phyloP scores from a whole-genome alignment of 2,329 filamentous ascomycete genomes.

The Metarhizium sp. region DNA sequence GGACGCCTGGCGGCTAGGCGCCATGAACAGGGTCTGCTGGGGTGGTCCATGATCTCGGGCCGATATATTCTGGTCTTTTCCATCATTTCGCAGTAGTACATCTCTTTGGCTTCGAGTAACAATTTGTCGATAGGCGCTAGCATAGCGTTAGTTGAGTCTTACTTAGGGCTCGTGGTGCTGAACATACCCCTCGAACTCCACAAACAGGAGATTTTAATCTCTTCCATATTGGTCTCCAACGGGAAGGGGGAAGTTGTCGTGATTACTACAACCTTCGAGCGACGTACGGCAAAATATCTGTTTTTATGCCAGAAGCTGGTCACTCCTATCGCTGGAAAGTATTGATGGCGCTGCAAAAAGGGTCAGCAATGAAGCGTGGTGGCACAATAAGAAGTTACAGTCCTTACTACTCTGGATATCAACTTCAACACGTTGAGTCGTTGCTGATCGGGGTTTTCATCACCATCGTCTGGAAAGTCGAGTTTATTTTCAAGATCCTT shows the following conservation, averaged over 20 bases:
- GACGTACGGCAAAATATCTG: conserved; percentile 38
- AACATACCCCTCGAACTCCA: conserved; percentile 30
- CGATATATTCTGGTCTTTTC: conserved; percentile 51
- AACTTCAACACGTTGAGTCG: conserved; percentile 53
- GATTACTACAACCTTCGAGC: conserved; percentile 35
- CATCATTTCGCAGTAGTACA: conserved; percentile 42
- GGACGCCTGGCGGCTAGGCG: conserved; percentile 51
- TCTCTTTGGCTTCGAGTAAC: conserved; percentile 41
- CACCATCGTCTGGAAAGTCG: conserved; percentile 27
- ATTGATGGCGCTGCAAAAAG: conserved; percentile 34
- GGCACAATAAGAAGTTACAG: neutral
- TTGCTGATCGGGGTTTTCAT: conserved; percentile 23
- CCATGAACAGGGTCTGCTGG: conserved; percentile 41
- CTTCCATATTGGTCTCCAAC: too few species aligned
- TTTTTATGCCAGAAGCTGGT: conserved; percentile 47
- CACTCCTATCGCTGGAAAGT: conserved; percentile 42
- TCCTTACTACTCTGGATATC: conserved; percentile 18
- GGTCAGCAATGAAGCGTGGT: neutral
- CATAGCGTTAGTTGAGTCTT: neutral
- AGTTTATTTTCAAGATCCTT: conserved; percentile 34
- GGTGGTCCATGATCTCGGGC: conserved; percentile 35
- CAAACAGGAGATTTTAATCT: conserved; percentile 44
- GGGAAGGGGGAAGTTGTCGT: conserved; percentile 22
- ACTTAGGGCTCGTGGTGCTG: neutral
- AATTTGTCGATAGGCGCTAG: conserved; percentile 45